Evolutionary conservation across 805 yeast genomes (phyloP).

Genomic region (Pichia phayaonensis): DNA sequence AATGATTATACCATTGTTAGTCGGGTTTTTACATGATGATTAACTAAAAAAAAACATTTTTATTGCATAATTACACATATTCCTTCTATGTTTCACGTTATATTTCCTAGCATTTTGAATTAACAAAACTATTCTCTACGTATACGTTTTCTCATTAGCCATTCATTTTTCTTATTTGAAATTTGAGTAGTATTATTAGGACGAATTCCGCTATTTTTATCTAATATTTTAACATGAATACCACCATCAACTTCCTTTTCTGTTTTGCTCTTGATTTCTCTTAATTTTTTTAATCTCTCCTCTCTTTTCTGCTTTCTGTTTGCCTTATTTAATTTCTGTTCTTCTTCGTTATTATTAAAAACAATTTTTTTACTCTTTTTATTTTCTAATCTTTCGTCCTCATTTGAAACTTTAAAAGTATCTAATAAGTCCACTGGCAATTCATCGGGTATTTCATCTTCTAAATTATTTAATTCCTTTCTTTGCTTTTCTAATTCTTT

Average conservation of each 20-base stretch:
- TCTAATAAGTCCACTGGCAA: slow-evolving; percentile 35
- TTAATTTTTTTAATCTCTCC: slow-evolving; percentile 19
- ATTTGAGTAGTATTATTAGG: slow-evolving; percentile 4
- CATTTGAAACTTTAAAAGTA: slow-evolving; percentile 12
- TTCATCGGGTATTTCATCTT: slow-evolving; percentile 26
- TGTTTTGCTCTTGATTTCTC: slow-evolving; percentile 24
- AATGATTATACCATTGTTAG: slow-evolving; percentile 23
- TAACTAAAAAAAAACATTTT: not conserved
- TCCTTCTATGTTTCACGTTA: not conserved
- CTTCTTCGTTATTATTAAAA: slow-evolving; percentile 21
- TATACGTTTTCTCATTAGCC: slow-evolving; percentile 22
- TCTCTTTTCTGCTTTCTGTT: slow-evolving; percentile 11
- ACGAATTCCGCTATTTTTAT: not conserved
- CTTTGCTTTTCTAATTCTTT: slow-evolving; percentile 11
- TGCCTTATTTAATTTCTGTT: slow-evolving; percentile 19
- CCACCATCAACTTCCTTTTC: slow-evolving; percentile 33
- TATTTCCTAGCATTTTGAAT: not conserved
- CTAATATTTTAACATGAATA: slow-evolving; percentile 30
- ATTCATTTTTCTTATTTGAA: slow-evolving; percentile 19
- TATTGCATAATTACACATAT: not conserved
- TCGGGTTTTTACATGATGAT: slow-evolving; percentile 22
- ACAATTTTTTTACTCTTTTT: slow-evolving; percentile 9
- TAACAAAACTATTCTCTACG: slow-evolving; percentile 11
- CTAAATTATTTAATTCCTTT: slow-evolving; percentile 2
- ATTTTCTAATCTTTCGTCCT: slow-evolving; percentile 12